Base-by-base conservation (phyloP, 768 basidiomycete genomes). In the Panellus pusillus region DNA sequence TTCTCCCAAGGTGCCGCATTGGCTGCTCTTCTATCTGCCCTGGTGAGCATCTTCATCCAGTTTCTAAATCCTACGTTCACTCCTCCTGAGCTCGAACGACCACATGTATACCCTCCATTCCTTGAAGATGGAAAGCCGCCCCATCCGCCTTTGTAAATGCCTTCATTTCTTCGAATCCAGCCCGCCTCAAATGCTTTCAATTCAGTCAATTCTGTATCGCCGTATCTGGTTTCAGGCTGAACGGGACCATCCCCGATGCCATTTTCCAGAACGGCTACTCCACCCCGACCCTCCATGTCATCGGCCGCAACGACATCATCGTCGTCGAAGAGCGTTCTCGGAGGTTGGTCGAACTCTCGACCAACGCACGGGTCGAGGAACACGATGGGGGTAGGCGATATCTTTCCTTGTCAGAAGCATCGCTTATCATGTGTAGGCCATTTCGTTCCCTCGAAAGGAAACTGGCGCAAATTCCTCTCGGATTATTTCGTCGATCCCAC, bases 251-350 rank as follows among this genome's bases (percentile, higher is more conserved):
- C 36, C 72, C 78, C 28, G 73, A 74, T 20, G 60, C 72, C 6
- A 69, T 89, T 45, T 84, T 84, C 60, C 68, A 72, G 4, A 65
- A 73, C 9, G 74, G 73, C 18, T 86, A 81, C 62, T 67, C 74
- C 18, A 93, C 92, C 9, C 88, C 83, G 3, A 91, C 89, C 0
- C 69, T 95, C 18, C 91, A 93, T 65, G 74, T 93, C 14, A 68
- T 91, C 8, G 92, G 92, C n/a, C 77, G 72, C 60, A 89, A 74
- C 36, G 92, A 94, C 59, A 78, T 89, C 11, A 78, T 95, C 19
- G 87, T 94, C 11, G 66, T 78, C 11, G 79, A 81, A 65, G 89
- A 91, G 63, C 79, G 91, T 29, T 81, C 89, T 0, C 75, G 75
- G 54, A 65, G 67, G 14, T 70, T 93, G 6, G 67, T 89, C 14